Conservation (phyloP, 176 grass and related monocot species). For the Olyra latifolia region DNA sequence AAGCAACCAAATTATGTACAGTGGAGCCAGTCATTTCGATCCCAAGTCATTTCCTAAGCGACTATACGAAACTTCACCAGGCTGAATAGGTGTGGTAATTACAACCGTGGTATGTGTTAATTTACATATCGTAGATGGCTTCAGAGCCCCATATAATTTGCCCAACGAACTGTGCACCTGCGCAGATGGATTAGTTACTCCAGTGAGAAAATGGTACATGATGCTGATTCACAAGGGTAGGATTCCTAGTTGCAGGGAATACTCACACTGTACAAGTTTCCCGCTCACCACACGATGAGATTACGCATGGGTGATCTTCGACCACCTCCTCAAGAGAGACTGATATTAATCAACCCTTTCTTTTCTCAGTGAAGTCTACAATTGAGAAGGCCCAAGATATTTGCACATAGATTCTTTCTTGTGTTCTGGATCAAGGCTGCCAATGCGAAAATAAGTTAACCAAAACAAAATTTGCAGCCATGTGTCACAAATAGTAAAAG, state of each 20-base stretch:
- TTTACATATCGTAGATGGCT: slow-evolving; percentile 38
- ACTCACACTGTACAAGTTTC: slow-evolving; percentile 38
- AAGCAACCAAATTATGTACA: slow-evolving; percentile 42
- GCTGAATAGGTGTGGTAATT: slow-evolving; percentile 16
- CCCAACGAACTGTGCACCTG: slow-evolving; percentile 42
- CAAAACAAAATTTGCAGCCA: background rate
- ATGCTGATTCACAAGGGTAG: background rate
- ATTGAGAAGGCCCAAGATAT: slow-evolving; percentile 69
- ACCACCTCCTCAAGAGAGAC: slow-evolving; percentile 17
- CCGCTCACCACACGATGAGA: background rate
- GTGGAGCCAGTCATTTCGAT: background rate
- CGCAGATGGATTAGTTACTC: slow-evolving; percentile 20
- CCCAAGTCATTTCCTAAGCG: slow-evolving; percentile 17
- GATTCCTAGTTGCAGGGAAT: slow-evolving; percentile 9
- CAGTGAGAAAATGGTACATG: background rate
- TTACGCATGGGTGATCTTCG: background rate
- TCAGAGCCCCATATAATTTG: slow-evolving; percentile 40
- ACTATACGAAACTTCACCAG: slow-evolving; percentile 38
- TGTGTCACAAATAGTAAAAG: background rate
- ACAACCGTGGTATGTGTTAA: slow-evolving; percentile 29
- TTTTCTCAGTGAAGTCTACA: slow-evolving; percentile 35
- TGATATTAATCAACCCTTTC: slow-evolving; percentile 14
- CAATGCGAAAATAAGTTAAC: slow-evolving; percentile 18
- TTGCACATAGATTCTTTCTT: slow-evolving; percentile 94
- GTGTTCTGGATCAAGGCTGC: slow-evolving; percentile 95